These are phyloP conservation scores for Hypoxylon perforatum DNA, from an alignment of 495 filamentous ascomycete species.

Conservation along the genomic window DNA sequence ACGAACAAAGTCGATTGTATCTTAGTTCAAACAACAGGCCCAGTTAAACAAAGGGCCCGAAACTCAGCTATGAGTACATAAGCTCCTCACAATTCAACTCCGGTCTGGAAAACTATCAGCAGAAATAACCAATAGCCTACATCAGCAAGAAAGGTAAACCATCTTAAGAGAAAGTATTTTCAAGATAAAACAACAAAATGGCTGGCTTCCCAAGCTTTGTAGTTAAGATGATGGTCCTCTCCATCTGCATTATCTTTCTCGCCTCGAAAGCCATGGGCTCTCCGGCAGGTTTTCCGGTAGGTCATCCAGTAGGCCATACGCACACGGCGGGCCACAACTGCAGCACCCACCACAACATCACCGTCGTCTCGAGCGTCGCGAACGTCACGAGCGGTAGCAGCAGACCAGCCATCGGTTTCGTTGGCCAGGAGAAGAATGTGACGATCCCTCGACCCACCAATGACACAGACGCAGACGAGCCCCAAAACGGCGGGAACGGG, in stretches of 20 bases:
- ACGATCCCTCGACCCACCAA: too few relatives aligned
- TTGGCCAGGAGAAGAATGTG: constrained; percentile 12
- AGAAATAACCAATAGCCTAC: not conserved
- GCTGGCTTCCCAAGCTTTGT: not conserved
- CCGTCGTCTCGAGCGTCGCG: not conserved
- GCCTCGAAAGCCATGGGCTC: not conserved
- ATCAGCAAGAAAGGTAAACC: not conserved
- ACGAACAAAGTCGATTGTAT: too few relatives aligned
- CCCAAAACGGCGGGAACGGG: not conserved
- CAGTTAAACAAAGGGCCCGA: not conserved
- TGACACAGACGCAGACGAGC: too few relatives aligned
- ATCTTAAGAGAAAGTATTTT: not conserved
- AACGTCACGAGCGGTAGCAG: not conserved
- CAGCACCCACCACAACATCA: not conserved
- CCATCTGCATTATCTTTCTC: constrained; percentile 1
- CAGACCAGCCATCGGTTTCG: not conserved
- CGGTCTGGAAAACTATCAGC: not conserved
- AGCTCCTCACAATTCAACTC: too few relatives aligned
- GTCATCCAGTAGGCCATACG: too few relatives aligned
- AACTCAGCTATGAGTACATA: not conserved
- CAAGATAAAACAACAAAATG: constrained; percentile 7
- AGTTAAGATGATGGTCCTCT: not conserved
- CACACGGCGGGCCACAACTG: not conserved
- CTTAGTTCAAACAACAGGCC: too few relatives aligned
- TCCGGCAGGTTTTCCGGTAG: too few relatives aligned